Evolutionary conservation across 257 asterid species (phyloP), one percentile per base, ranked within the genome.

Genomic region (Nicotiana otophora): DNA sequence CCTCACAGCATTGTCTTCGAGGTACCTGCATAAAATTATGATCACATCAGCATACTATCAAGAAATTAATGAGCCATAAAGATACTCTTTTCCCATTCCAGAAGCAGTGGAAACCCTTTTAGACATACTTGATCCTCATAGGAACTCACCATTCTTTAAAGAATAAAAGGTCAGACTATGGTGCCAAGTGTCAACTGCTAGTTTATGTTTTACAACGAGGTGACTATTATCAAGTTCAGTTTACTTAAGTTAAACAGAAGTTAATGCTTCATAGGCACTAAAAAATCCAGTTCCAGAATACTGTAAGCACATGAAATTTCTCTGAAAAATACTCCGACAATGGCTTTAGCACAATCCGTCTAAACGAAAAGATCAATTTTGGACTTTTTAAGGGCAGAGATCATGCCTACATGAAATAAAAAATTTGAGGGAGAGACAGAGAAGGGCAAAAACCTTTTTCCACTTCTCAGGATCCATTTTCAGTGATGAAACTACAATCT

Each of bases 1-100:
- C 87, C 64, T 93, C 95, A 57, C 98, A 91, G 81, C 97, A 93
- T 6, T 89, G 93, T 84, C 98, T 86, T 58, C 95, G 88, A 1
- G 91, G 90, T 30, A 83, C 86, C 97, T 95, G 93, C 92, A 88
- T 31, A 66, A 76, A 76, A 26, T 62, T 61, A 39, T 10, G n/a
- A 64, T 64, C n/a, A 64, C n/a, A 28, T 64, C 68, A 28, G 12
- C 34, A 62, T 17, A 74, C 58, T 5, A 8, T 46, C 39, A 31
- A 39, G 12, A 46, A 69, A 64, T 46, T 26, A 26, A 51, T 16
- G 23, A 75, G 76, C 30, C 74, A 72, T 16, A n/a, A 42, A 12
- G 58, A 53, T 36, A 28, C 26, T 11, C 33, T 51, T 67, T 42
- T 42, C 51, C 51, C 53, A 33, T 20, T 20, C 33, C 11, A 33